A percentile compares a stretch with the other conserved stretches of the same genome.
phyloP scores from a whole-genome alignment of 73 alveolate species.

The Paramecium octaurelia region DNA sequence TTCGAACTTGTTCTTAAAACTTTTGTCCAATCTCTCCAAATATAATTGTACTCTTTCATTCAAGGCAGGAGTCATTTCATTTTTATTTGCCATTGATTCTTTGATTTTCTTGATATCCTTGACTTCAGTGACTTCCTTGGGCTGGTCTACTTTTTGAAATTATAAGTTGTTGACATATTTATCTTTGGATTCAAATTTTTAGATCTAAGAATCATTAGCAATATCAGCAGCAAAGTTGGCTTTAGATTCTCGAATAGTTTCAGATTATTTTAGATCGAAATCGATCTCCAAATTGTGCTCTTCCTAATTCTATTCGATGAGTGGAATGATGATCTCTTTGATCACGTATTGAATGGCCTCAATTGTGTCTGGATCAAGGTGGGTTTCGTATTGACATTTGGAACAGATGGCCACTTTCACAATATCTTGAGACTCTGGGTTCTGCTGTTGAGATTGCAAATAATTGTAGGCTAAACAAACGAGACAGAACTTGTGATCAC shows the following conservation, averaged over 20 bases:
- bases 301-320: background rate
- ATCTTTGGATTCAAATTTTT: background rate
- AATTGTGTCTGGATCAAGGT: background rate
- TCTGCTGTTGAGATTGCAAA: background rate
- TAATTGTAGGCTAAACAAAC: constrained; percentile 16
- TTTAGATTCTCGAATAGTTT: constrained; percentile 7
- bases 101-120: background rate
- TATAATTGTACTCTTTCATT: background rate
- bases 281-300: background rate
- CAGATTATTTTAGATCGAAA: background rate
- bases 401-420: background rate
- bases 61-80: background rate
- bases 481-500: constrained; percentile 47
- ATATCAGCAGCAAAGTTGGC: background rate
- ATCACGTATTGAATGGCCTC: constrained; percentile 21
- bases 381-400: background rate
- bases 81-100: background rate
- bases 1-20: constrained; percentile 11
- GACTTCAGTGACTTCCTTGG: background rate
- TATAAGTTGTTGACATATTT: background rate
- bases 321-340: background rate
- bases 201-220: background rate
- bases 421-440: background rate
- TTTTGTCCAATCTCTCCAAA: constrained; percentile 23
- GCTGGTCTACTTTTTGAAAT: background rate